Percentiles rank a stretch among this genome's conserved stretches.
Conservation (phyloP, 257 asterid genomes). For the Dorcoceras hygrometricum region DNA sequence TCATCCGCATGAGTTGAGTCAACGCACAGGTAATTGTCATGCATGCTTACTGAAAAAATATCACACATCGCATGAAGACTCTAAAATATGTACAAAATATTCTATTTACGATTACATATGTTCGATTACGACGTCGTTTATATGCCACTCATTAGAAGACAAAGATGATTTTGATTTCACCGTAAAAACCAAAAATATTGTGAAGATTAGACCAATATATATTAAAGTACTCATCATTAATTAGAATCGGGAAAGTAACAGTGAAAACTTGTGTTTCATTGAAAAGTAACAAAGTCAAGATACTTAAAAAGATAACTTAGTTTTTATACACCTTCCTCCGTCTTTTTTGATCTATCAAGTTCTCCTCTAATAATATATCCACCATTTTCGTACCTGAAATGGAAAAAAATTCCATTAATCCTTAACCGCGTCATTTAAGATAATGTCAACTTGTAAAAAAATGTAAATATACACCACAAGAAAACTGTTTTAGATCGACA, state of each 20-base stretch:
- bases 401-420: too few species aligned
- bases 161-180: neutral
- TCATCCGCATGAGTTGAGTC: neutral
- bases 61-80: too few species aligned
- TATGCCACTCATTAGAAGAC: neutral
- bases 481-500: too few species aligned
- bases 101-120: too few species aligned
- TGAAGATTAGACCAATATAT: neutral
- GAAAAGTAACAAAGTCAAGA: neutral
- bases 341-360: neutral
- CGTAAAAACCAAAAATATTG: neutral
- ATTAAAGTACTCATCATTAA: neutral
- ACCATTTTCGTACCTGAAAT: too few species aligned
- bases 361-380: neutral
- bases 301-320: too few species aligned
- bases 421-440: too few species aligned
- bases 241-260: neutral
- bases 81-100: too few species aligned
- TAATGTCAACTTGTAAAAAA: too few species aligned
- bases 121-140: neutral
- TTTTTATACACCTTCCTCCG: neutral
- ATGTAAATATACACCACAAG: too few species aligned
- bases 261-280: neutral
- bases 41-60: too few species aligned
- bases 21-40: neutral